Conservation (phyloP, 805 yeast genomes). For the Barnettozyma botsteinii region DNA sequence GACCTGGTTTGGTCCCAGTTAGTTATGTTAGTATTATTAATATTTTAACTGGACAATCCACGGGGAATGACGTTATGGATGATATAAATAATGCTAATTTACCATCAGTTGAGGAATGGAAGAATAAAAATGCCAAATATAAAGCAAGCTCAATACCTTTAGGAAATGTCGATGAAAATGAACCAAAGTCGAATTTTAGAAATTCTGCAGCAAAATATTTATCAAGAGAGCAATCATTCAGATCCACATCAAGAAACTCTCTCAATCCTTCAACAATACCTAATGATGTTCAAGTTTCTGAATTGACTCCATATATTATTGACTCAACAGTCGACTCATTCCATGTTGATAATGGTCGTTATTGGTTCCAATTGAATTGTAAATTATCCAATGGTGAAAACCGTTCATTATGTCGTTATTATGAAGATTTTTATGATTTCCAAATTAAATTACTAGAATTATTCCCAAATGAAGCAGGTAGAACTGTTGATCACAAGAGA, state of each 20-base stretch:
- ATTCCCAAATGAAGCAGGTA: conserved; percentile 91
- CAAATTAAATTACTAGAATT: conserved; percentile 77
- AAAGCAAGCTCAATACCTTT: conserved; percentile 83
- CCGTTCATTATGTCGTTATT: conserved; percentile 76
- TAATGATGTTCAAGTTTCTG: conserved; percentile 10
- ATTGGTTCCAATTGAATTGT: conserved; percentile 77
- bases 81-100: conserved; percentile 63
- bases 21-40: conserved; percentile 84
- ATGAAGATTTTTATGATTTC: conserved; percentile 93
- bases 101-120: conserved; percentile 97
- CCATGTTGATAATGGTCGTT: conserved; percentile 76
- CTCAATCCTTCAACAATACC: conserved; percentile 6
- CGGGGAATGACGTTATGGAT: conserved; percentile 47
- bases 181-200: no score
- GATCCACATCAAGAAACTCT: background rate
- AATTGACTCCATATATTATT: conserved; percentile 20
- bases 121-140: conserved; percentile 80
- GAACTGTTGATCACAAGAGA: conserved; percentile 62
- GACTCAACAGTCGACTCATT: conserved; percentile 73
- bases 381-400: conserved; percentile 59
- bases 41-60: conserved; percentile 54
- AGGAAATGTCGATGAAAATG: conserved; percentile 44
- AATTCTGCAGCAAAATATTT: conserved; percentile 3
- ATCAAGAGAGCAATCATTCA: background rate
- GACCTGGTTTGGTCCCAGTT: conserved; percentile 95